phyloP scores from a whole-genome alignment of 2,329 filamentous ascomycete genomes.

The Pyrenophora tritici-repentis region DNA sequence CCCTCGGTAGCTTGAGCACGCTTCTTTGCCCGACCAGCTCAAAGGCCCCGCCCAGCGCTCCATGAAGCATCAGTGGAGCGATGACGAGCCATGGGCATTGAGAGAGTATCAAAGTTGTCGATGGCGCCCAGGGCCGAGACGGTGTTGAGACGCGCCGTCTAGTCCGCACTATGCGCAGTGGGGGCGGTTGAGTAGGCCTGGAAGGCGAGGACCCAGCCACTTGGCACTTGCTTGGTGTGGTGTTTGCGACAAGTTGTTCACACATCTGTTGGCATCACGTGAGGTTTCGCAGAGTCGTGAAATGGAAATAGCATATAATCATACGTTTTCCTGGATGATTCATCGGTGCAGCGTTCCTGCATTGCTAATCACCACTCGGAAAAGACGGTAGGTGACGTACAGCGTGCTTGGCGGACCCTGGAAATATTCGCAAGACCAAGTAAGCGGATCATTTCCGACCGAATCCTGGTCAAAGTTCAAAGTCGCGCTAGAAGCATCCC shows the following conservation, averaged over 20 bases:
- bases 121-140: conserved; percentile 8
- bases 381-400: conserved; percentile 13
- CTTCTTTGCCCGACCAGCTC: neutral
- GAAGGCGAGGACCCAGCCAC: conserved; percentile 2
- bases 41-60: conserved; percentile 2
- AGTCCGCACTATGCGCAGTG: conserved; percentile 18
- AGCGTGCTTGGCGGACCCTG: conserved; percentile 10
- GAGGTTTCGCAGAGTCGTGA: neutral
- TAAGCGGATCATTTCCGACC: conserved; percentile 16
- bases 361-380: neutral
- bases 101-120: conserved; percentile 4
- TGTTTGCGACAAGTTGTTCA: conserved; percentile 2
- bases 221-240: conserved; percentile 14
- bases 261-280: neutral
- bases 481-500: conserved; percentile 13
- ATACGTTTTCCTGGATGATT: neutral
- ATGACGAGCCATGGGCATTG: conserved; percentile 11
- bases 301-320: neutral
- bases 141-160: conserved; percentile 14
- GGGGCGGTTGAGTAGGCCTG: conserved; percentile 15
- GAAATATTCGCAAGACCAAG: conserved; percentile 2
- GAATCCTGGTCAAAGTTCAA: conserved; percentile 8
- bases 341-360: conserved; percentile 12
- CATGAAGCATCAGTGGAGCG: conserved; percentile 4
- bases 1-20: no score